Evolutionary conservation across 176 grass and related monocot genomes (phyloP).

Genomic region (Chloris gayana): DNA sequence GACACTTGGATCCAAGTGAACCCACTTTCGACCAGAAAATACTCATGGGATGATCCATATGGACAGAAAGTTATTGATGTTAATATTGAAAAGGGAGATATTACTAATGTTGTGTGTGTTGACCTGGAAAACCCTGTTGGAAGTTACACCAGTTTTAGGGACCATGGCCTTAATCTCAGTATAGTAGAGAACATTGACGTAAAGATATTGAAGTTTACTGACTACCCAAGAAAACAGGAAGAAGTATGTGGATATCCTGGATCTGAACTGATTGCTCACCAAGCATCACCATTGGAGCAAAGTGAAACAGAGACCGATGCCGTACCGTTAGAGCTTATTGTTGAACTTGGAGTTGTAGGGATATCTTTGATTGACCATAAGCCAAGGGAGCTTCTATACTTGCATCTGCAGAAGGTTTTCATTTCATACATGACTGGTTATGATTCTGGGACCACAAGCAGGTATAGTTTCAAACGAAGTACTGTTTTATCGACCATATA

Average conservation of each 20-base stretch:
- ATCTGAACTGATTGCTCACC: conserved; percentile 45
- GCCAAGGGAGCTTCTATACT: conserved; percentile 87
- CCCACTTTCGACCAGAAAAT: conserved; percentile 77
- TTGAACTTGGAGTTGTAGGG: conserved; percentile 92
- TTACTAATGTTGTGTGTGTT: conserved; percentile 55
- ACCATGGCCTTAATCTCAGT: conserved; percentile 62
- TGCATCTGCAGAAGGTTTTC: conserved; percentile 84
- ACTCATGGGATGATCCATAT: conserved; percentile 85
- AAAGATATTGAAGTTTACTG: conserved; percentile 69
- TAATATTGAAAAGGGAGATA: conserved; percentile 49
- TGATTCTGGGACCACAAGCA: conserved; percentile 84
- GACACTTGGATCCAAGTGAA: conserved; percentile 74
- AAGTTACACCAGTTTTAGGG: conserved; percentile 54
- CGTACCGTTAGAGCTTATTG: conserved; percentile 80
- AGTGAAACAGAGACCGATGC: conserved; percentile 47
- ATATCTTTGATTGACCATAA: conserved; percentile 94
- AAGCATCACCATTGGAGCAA: conserved; percentile 26
- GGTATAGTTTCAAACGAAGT: conserved; percentile 45
- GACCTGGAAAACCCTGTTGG: conserved; percentile 63
- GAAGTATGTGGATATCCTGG: conserved; percentile 26
- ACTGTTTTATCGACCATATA: conserved; percentile 2
- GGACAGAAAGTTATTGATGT: conserved; percentile 77
- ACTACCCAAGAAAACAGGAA: conserved; percentile 52
- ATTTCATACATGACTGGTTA: conserved; percentile 88
- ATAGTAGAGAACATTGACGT: conserved; percentile 62